These are phyloP conservation scores for Daldinia eschscholtzii DNA, from an alignment of 2,329 filamentous ascomycete species.

Conservation along the genomic window DNA sequence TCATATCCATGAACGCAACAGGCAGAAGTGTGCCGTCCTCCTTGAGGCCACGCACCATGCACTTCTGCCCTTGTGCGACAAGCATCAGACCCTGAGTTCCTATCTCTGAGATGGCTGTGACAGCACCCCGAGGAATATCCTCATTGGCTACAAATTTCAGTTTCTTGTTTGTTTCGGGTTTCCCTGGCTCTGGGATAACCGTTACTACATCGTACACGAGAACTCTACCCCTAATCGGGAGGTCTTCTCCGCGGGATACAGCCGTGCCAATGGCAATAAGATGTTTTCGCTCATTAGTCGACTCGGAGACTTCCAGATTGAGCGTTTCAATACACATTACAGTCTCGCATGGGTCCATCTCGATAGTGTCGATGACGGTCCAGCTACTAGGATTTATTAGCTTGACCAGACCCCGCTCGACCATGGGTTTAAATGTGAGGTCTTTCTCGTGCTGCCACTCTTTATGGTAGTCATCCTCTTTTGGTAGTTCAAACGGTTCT, in stretches of 20 bases:
- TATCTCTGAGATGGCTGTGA: slow-evolving; percentile 86
- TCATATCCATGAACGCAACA: slow-evolving; percentile 98
- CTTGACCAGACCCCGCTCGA: slow-evolving; percentile 79
- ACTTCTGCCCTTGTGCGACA: slow-evolving; percentile 94
- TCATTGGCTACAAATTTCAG: slow-evolving; percentile 90
- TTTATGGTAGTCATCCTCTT: slow-evolving; percentile 85
- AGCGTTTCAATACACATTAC: slow-evolving; percentile 86
- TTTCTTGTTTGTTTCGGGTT: slow-evolving; percentile 85
- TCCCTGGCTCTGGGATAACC: slow-evolving; percentile 89
- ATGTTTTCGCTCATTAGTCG: slow-evolving; percentile 85
- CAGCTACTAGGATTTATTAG: slow-evolving; percentile 83
- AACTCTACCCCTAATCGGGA: slow-evolving; percentile 84
- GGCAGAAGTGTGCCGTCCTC: slow-evolving; percentile 93
- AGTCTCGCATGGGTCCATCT: slow-evolving; percentile 80
- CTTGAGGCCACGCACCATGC: slow-evolving; percentile 95
- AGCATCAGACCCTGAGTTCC: slow-evolving; percentile 90
- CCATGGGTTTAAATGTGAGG: slow-evolving; percentile 71
- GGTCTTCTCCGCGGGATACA: slow-evolving; percentile 88
- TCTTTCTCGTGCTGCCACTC: slow-evolving; percentile 84
- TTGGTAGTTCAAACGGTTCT: slow-evolving; percentile 84
- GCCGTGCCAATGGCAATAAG: slow-evolving; percentile 89
- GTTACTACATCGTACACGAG: slow-evolving; percentile 93
- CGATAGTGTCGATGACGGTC: slow-evolving; percentile 80
- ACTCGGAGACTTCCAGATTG: slow-evolving; percentile 89
- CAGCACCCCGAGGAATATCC: slow-evolving; percentile 89